These are phyloP conservation scores for Wickerhamiella kurtzmanii DNA, from an alignment of 805 yeast genomes.

Conservation along the genomic window DNA sequence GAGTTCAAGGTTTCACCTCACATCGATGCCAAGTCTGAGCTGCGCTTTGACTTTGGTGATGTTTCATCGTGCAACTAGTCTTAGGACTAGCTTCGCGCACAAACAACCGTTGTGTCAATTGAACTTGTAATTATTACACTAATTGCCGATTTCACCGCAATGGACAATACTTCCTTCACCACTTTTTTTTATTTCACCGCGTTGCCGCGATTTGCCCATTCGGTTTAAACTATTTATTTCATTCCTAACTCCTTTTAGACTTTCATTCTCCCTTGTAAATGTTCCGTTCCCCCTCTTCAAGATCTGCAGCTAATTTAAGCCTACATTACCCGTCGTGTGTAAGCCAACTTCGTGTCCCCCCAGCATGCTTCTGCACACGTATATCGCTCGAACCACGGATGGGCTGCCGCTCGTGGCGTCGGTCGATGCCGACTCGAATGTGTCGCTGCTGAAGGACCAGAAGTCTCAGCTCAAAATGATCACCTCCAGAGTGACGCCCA, in stretches of 20 bases:
- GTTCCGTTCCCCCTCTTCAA: too few species aligned
- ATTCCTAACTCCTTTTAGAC: too few species aligned
- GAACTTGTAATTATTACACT: neutral
- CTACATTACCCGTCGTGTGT: neutral
- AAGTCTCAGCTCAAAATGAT: slow-evolving; percentile 75
- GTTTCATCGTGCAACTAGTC: too few species aligned
- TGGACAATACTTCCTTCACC: too few species aligned
- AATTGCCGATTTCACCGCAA: too few species aligned
- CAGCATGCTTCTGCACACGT: slow-evolving; percentile 25
- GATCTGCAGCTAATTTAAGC: neutral
- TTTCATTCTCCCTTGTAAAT: too few species aligned
- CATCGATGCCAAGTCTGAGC: neutral
- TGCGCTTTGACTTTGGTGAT: neutral
- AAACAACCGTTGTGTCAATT: too few species aligned
- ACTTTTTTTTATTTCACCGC: neutral
- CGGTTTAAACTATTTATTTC: too few species aligned
- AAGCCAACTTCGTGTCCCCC: neutral
- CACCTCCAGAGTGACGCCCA: slow-evolving; percentile 58
- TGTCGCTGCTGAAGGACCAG: slow-evolving; percentile 48
- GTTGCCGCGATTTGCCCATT: too few species aligned
- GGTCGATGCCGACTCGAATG: slow-evolving; percentile 61
- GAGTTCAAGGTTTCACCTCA: neutral
- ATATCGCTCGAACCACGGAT: slow-evolving; percentile 22
- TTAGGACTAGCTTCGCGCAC: too few species aligned
- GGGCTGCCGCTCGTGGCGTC: slow-evolving; percentile 83